Percentiles rank a stretch among this genome's conserved stretches.
Conservation (phyloP, 768 basidiomycete genomes). For the Tylopilus sp. region DNA sequence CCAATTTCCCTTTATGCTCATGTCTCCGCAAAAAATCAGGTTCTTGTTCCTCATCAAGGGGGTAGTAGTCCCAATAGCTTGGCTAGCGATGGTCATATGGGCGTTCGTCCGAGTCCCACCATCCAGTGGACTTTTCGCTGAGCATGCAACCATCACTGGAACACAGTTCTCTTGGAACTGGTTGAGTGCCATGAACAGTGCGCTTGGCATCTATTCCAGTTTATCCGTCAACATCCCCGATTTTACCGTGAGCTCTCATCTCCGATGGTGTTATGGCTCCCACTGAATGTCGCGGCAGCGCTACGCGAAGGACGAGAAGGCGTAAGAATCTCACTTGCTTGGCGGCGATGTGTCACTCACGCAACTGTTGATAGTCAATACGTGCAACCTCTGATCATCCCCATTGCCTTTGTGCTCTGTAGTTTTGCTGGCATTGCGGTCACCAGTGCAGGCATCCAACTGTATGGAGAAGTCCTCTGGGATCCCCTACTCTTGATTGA, state of each 20-base stretch:
- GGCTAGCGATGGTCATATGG: slow-evolving; percentile 77
- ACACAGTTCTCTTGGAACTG: slow-evolving; percentile 71
- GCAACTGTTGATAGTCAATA: slow-evolving; percentile 49
- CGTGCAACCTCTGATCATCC: slow-evolving; percentile 72
- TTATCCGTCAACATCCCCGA: slow-evolving; percentile 82
- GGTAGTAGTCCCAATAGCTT: slow-evolving; percentile 59
- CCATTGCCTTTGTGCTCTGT: slow-evolving; percentile 69
- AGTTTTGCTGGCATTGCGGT: slow-evolving; percentile 81
- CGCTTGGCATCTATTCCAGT: slow-evolving; percentile 70
- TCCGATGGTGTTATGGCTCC: not conserved
- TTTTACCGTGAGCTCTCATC: slow-evolving; percentile 50
- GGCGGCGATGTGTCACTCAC: slow-evolving; percentile 4
- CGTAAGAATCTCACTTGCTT: slow-evolving; percentile 11
- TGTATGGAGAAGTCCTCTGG: slow-evolving; percentile 46
- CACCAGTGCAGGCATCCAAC: slow-evolving; percentile 66
- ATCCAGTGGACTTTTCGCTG: slow-evolving; percentile 52
- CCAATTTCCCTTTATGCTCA: slow-evolving; percentile 70
- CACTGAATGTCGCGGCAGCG: slow-evolving; percentile 38
- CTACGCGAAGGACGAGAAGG: slow-evolving; percentile 61
- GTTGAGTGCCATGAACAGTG: slow-evolving; percentile 73
- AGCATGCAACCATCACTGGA: slow-evolving; percentile 43
- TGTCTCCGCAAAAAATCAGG: slow-evolving; percentile 76
- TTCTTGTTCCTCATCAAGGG: slow-evolving; percentile 73
- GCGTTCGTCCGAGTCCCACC: slow-evolving; percentile 66
- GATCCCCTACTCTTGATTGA: slow-evolving; percentile 75